A percentile compares a stretch with the other conserved stretches of the same genome.
Evolutionary conservation across 2,329 filamentous ascomycete genomes (phyloP).

Genomic region (Daldinia sp.): DNA sequence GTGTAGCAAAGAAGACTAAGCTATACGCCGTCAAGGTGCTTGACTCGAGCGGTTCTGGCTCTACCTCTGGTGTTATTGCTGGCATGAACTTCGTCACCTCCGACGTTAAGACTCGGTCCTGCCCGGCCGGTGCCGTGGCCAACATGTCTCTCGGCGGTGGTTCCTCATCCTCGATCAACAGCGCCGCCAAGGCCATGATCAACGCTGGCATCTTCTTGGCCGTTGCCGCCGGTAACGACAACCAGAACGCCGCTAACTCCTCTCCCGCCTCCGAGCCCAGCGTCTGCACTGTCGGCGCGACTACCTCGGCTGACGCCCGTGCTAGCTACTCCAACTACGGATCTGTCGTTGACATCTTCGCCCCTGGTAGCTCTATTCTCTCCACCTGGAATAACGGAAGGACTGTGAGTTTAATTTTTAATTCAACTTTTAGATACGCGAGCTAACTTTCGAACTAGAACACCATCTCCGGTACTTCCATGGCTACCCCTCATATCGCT

Average conservation of each 20-base stretch:
- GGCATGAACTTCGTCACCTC: slow-evolving; percentile 53
- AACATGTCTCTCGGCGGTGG: slow-evolving; percentile 64
- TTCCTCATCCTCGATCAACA: slow-evolving; percentile 57
- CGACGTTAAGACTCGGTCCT: slow-evolving; percentile 54
- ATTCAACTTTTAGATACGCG: neutral
- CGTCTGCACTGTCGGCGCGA: slow-evolving; percentile 63
- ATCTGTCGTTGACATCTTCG: slow-evolving; percentile 53
- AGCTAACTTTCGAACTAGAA: slow-evolving; percentile 47
- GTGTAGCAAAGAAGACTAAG: slow-evolving; percentile 54
- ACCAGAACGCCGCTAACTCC: slow-evolving; percentile 50
- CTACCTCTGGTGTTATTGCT: slow-evolving; percentile 45
- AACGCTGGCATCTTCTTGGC: slow-evolving; percentile 58
- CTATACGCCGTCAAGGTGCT: slow-evolving; percentile 59
- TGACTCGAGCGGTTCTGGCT: slow-evolving; percentile 42
- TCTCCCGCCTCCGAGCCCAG: slow-evolving; percentile 59
- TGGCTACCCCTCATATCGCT: slow-evolving; percentile 68
- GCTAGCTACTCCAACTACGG: slow-evolving; percentile 62
- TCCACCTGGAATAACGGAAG: slow-evolving; percentile 53
- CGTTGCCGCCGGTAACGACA: slow-evolving; percentile 64
- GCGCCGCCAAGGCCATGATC: slow-evolving; percentile 57
- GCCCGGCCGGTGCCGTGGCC: slow-evolving; percentile 56
- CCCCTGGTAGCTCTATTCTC: slow-evolving; percentile 49
- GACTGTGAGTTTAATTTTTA: slow-evolving; percentile 36
- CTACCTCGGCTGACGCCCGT: slow-evolving; percentile 50
- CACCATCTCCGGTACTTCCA: slow-evolving; percentile 66